Evolutionary conservation across 352 stramenopile genomes (phyloP).

Genomic region (Globisporangium middletonii): DNA sequence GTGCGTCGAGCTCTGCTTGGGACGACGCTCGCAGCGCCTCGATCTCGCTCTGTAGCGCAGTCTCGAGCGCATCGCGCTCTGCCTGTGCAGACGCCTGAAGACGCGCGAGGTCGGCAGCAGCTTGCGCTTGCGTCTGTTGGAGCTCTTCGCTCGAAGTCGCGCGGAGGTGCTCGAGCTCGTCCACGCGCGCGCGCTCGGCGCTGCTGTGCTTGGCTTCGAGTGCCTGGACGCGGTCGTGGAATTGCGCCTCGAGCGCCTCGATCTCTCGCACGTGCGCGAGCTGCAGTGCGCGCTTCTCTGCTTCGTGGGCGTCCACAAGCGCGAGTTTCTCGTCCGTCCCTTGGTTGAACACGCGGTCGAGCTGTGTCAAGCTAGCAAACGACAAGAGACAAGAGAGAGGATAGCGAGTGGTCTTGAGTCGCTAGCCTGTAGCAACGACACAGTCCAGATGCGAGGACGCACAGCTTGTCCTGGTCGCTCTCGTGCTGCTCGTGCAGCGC

Average conservation of each 20-base stretch:
- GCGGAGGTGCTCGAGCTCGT: constrained; percentile 34
- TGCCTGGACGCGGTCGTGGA: constrained; percentile 20
- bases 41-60: neutral
- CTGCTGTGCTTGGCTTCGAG: constrained; percentile 25
- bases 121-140: constrained; percentile 1
- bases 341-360: constrained; percentile 32
- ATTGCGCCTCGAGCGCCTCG: constrained; percentile 16
- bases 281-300: constrained; percentile 23
- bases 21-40: neutral
- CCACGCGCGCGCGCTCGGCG: constrained; percentile 24
- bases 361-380: constrained; percentile 20
- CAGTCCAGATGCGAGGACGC: neutral
- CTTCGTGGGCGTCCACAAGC: constrained; percentile 28
- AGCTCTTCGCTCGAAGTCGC: constrained; percentile 17
- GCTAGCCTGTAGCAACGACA: neutral
- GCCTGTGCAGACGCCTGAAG: constrained; percentile 3
- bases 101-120: neutral
- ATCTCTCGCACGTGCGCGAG: constrained; percentile 21
- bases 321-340: constrained; percentile 39
- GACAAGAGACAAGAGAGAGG: neutral
- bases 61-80: constrained; percentile 4
- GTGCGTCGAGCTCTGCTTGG: constrained; percentile 12
- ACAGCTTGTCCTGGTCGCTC: constrained; percentile 28
- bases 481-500: constrained; percentile 40
- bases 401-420: neutral